A percentile compares a stretch with the other conserved stretches of the same genome.
phyloP scores from a whole-genome alignment of 495 filamentous ascomycete genomes.

The Podospora conica region DNA sequence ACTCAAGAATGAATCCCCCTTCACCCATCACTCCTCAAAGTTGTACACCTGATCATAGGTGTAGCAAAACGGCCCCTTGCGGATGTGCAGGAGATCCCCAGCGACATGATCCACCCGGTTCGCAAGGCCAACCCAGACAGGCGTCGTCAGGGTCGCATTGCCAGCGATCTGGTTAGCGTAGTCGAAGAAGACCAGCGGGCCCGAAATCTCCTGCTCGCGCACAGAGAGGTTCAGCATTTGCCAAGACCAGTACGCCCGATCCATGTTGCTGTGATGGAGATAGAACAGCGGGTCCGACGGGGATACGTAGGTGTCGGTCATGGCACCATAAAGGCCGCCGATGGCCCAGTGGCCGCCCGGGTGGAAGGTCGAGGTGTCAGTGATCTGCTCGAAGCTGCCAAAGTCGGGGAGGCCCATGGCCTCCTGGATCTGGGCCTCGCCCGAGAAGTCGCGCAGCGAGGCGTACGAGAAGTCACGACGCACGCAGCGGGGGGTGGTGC shows the following conservation, averaged over 20 bases:
- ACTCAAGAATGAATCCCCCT: background rate
- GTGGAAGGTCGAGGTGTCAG: background rate
- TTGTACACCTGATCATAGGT: background rate
- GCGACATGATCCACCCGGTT: background rate
- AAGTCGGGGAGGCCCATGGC: background rate
- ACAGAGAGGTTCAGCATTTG: conserved; percentile 28
- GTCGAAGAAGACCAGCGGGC: conserved; percentile 7
- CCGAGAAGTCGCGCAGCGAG: background rate
- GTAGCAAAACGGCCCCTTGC: background rate
- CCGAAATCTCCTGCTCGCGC: conserved; percentile 27
- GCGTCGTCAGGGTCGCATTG: background rate
- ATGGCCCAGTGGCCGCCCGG: conserved; percentile 1
- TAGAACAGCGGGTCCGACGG: conserved; percentile 36
- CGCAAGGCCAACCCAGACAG: background rate
- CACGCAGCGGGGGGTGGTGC: background rate
- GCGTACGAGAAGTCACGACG: background rate
- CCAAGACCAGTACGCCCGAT: conserved; percentile 29
- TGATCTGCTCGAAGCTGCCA: background rate
- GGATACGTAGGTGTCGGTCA: conserved; percentile 28
- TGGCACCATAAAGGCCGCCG: conserved; percentile 4
- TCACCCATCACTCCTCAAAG: background rate
- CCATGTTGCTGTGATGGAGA: conserved; percentile 35
- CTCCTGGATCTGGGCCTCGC: background rate
- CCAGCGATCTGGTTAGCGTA: background rate
- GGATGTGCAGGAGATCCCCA: background rate